phyloP scores from a whole-genome alignment of 228 moss, liverwort and hornwort genomes.

The Sphagnum magellanicum region DNA sequence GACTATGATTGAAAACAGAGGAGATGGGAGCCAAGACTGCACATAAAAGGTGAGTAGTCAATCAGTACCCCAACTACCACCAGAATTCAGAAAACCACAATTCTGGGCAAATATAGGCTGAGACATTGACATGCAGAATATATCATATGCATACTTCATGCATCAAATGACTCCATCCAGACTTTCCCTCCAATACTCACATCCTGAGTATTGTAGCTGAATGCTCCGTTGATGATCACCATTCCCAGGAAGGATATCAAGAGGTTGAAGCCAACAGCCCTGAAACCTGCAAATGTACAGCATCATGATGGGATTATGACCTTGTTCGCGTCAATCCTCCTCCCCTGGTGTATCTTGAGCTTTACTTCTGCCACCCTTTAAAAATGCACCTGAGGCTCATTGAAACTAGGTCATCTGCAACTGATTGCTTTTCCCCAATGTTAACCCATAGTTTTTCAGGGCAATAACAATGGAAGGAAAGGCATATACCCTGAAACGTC shows the following conservation, averaged over 20 bases:
- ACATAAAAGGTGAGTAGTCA: neutral
- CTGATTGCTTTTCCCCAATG: neutral
- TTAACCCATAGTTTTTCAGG: neutral
- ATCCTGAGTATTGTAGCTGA: slow-evolving; percentile 75
- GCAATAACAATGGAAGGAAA: neutral
- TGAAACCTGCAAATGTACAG: slow-evolving; percentile 30
- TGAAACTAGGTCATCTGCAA: neutral
- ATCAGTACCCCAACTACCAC: no score
- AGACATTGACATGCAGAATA: no score
- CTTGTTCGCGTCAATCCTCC: no score
- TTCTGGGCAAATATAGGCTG: no score
- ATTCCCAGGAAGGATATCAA: slow-evolving; percentile 39
- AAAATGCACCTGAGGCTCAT: no score
- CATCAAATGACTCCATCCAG: no score
- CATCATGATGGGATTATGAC: no score
- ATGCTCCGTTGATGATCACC: slow-evolving; percentile 40
- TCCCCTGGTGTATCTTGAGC: no score
- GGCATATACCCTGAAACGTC: slow-evolving; percentile 15
- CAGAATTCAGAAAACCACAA: no score
- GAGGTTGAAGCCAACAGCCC: slow-evolving; percentile 50
- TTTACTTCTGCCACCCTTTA: no score
- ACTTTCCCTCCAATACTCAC: slow-evolving; percentile 10
- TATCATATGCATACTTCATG: no score
- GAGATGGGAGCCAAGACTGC: slow-evolving; percentile 66
- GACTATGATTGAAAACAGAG: slow-evolving; percentile 60